These are phyloP conservation scores for Trichophyton schoenleinii DNA, from an alignment of 2,329 filamentous ascomycete species.

Conservation along the genomic window DNA sequence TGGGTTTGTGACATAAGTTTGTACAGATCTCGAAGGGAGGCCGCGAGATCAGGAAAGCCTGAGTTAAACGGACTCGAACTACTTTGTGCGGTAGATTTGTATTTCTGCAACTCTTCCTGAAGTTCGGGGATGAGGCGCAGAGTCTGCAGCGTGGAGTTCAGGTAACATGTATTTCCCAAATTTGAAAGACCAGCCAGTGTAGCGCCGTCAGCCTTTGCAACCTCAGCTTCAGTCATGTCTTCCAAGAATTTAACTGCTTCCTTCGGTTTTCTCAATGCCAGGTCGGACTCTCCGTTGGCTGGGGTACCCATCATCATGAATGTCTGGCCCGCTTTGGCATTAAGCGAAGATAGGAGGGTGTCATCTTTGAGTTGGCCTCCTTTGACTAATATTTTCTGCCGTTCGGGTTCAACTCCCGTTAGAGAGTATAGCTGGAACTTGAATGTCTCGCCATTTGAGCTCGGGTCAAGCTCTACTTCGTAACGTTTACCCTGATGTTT, in stretches of 20 bases:
- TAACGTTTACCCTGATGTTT: conserved; percentile 95
- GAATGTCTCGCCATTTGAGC: conserved; percentile 77
- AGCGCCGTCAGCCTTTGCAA: conserved; percentile 68
- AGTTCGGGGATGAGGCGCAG: conserved; percentile 82
- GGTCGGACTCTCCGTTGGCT: conserved; percentile 43
- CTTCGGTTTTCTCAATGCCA: conserved; percentile 56
- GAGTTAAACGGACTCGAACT: conserved; percentile 43
- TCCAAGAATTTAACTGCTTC: conserved; percentile 80
- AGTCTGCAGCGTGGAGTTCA: conserved; percentile 94
- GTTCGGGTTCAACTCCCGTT: conserved; percentile 88
- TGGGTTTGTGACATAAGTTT: conserved; percentile 83
- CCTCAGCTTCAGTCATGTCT: conserved; percentile 93
- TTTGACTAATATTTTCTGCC: conserved; percentile 92
- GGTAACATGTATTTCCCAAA: conserved; percentile 93
- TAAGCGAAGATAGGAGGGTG: conserved; percentile 68
- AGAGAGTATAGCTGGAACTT: conserved; percentile 93
- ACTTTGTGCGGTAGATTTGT: conserved; percentile 31
- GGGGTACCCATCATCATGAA: conserved; percentile 98
- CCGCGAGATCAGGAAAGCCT: conserved; percentile 57
- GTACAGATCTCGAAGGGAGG: conserved; percentile 69
- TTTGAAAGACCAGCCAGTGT: conserved; percentile 82
- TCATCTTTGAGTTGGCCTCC: conserved; percentile 93
- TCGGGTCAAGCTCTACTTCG: conserved; percentile 79
- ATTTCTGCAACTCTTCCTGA: conserved; percentile 61
- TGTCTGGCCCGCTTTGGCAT: conserved; percentile 69